A percentile compares a stretch with the other conserved stretches of the same genome.
Evolutionary conservation across 1,284 basidiomycete genomes (phyloP).

Genomic region (Limonomyces culmigenus): DNA sequence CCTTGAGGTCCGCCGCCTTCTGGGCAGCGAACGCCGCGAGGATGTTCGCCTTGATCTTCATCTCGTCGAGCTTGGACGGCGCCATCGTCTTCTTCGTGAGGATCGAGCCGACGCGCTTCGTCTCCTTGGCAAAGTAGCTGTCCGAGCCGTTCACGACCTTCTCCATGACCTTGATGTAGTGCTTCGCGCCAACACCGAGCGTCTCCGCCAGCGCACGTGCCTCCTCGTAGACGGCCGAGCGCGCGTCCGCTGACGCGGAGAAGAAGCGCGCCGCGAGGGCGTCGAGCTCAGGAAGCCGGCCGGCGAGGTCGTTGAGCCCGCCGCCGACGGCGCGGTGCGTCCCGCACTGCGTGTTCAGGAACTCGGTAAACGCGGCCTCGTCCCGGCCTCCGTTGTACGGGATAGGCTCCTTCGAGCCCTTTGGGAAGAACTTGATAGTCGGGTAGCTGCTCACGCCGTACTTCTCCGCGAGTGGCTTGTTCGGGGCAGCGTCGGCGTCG

Average conservation of each 20-base stretch:
- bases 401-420: constrained; percentile 37
- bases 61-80: constrained; percentile 77
- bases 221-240: constrained; percentile 47
- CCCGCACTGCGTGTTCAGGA: constrained; percentile 80
- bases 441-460: constrained; percentile 72
- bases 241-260: constrained; percentile 34
- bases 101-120: constrained; percentile 55
- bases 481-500: constrained; percentile 74
- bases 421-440: constrained; percentile 91
- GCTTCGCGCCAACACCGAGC: constrained; percentile 40
- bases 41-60: constrained; percentile 85
- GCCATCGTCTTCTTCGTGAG: constrained; percentile 62
- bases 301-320: constrained; percentile 67
- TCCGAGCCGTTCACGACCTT: constrained; percentile 63
- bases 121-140: constrained; percentile 77
- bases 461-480: constrained; percentile 57
- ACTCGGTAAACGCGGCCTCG: constrained; percentile 54
- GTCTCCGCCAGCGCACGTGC: constrained; percentile 29
- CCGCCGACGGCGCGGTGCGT: constrained; percentile 75
- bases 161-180: constrained; percentile 88
- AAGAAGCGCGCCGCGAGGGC: constrained; percentile 67
- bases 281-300: constrained; percentile 69
- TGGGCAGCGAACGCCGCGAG: constrained; percentile 54
- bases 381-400: constrained; percentile 53
- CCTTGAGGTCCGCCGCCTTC: constrained; percentile 26